Base-by-base conservation (phyloP, 257 asterid genomes). In the Solanum microdontum region DNA sequence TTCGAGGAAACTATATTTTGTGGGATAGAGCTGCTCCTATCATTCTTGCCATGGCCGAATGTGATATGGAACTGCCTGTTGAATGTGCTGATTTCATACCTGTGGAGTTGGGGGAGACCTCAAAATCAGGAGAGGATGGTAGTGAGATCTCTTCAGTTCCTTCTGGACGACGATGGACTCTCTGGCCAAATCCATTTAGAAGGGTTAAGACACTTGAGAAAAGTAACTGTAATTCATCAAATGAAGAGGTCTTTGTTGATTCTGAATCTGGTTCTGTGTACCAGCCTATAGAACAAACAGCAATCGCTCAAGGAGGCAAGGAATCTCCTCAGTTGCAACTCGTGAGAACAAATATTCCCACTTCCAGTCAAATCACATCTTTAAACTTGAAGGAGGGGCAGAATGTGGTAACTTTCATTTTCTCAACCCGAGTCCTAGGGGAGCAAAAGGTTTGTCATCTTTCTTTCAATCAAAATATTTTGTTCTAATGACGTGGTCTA, bases 381-480 rank as follows among this genome's bases (percentile, higher is more conserved):
- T 91, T 97, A 92, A 95, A 94, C 87, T 95, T 97, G 60, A 91
- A 92, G 89, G 99, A 97, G 88, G 99, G 99, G 30, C 99, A 96
- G 90, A 97, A 97, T 91, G 86, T 92, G 95, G 98, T 97, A 88
- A 94, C 91, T 76, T 97, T 97, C 79, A 86, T 89, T 83, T 96
- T 97, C 89, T 93, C 95, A 77, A 94, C 99, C 28, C 93, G 99
- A 90, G 98, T 95, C 88, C 98, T 97, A 80, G 99, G 99, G 58
- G 89, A 91, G 83, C 99, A 97, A 88, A 97, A 96, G 99, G 99
- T 95, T 36, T 23, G 87, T 58, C 5, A 45, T 75, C 88, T 70
- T 55, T 85, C 88, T 82, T 68, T 32, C 87, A 74, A 37, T 86
- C 26, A 34, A 30, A 66, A 12, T 62, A 17, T 45, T 28, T 80